Evolutionary conservation across 495 filamentous ascomycete species (phyloP).

Genomic region (Lasiosphaeria ovina): DNA sequence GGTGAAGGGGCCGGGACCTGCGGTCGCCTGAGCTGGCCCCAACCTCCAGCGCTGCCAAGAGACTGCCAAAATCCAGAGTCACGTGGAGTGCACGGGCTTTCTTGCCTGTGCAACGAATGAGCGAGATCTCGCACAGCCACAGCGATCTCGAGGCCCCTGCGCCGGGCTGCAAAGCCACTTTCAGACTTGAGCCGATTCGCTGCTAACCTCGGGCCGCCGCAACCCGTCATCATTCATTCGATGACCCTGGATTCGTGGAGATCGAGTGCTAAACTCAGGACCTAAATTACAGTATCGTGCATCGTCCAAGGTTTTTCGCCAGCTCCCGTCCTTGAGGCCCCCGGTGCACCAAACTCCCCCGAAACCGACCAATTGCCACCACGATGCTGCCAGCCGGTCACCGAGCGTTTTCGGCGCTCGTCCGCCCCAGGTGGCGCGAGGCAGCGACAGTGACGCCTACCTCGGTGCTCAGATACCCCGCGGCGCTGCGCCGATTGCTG

Average conservation of each 20-base stretch:
- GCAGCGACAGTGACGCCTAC: constrained; percentile 24
- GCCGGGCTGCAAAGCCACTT: background rate
- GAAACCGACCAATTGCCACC: constrained; percentile 13
- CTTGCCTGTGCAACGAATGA: too few relatives aligned
- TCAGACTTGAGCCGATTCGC: background rate
- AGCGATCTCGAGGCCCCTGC: too few relatives aligned
- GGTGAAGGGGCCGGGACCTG: constrained; percentile 5
- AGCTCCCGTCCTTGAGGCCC: too few relatives aligned
- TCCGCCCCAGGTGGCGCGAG: constrained; percentile 26
- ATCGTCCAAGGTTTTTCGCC: too few relatives aligned
- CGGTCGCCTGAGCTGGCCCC: too few relatives aligned
- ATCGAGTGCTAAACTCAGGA: background rate
- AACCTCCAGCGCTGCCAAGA: too few relatives aligned
- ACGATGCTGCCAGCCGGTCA: constrained; percentile 27
- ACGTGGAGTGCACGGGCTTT: background rate
- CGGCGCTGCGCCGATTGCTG: constrained; percentile 64
- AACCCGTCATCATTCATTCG: constrained; percentile 8
- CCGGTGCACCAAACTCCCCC: background rate
- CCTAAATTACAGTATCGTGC: background rate
- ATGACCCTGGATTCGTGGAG: background rate
- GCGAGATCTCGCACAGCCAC: too few relatives aligned
- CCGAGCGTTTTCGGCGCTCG: constrained; percentile 31
- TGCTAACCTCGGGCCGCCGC: constrained; percentile 33
- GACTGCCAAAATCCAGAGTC: background rate
- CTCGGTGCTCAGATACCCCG: constrained; percentile 31